Percentiles rank a stretch among this genome's conserved stretches.
These are phyloP conservation scores for Aspergillus unguis DNA, from an alignment of 2,329 filamentous ascomycete species.

Conservation along the genomic window DNA sequence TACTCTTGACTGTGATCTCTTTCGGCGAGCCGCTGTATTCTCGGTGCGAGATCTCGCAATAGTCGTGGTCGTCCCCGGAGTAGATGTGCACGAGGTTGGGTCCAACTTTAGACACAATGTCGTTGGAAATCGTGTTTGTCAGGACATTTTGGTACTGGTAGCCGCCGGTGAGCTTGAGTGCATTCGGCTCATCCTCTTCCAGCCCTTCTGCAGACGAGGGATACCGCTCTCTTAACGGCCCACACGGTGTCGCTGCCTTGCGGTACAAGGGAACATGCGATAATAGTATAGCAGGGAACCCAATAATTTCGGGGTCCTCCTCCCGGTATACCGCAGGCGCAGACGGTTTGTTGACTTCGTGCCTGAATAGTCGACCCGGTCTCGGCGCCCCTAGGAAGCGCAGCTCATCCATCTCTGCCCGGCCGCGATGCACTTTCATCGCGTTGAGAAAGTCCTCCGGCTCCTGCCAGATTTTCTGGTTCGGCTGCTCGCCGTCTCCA, in stretches of 20 bases:
- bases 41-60: slow-evolving; percentile 83
- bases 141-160: slow-evolving; percentile 98
- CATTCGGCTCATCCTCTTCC: slow-evolving; percentile 66
- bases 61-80: slow-evolving; percentile 96
- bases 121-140: slow-evolving; percentile 68
- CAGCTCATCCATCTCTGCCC: slow-evolving; percentile 67
- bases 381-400: slow-evolving; percentile 60
- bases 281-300: slow-evolving; percentile 83
- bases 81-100: slow-evolving; percentile 77
- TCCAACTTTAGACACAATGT: slow-evolving; percentile 72
- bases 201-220: slow-evolving; percentile 65
- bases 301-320: slow-evolving; percentile 34
- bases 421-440: slow-evolving; percentile 63
- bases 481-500: slow-evolving; percentile 51
- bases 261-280: slow-evolving; percentile 90
- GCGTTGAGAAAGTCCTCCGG: slow-evolving; percentile 71
- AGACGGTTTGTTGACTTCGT: slow-evolving; percentile 59
- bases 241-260: slow-evolving; percentile 77
- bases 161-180: slow-evolving; percentile 71
- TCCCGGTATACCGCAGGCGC: slow-evolving; percentile 35
- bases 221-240: slow-evolving; percentile 78
- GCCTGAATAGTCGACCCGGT: slow-evolving; percentile 55
- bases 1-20: slow-evolving; percentile 93
- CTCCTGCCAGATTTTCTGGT: slow-evolving; percentile 67
- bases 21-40: slow-evolving; percentile 59